Evolutionary conservation across 192 early-diverging fungal genomes (phyloP).

Genomic region (Neocallimastix lanati): DNA sequence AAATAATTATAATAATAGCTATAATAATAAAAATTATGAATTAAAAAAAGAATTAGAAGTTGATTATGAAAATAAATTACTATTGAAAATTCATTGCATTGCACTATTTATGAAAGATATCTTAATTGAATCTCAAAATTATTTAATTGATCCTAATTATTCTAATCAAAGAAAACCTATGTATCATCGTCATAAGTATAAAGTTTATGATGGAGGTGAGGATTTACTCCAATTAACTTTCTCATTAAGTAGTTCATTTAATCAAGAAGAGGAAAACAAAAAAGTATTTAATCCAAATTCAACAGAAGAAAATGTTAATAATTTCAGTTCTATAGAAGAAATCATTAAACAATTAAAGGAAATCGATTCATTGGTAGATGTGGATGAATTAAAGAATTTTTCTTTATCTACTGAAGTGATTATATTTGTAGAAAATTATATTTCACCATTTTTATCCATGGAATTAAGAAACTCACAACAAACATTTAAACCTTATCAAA

Average conservation of each 20-base stretch:
- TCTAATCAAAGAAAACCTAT: neutral
- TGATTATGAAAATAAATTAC: neutral
- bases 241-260: neutral
- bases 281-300: neutral
- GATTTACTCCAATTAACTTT: neutral
- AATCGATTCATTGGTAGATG: neutral
- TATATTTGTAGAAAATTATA: neutral
- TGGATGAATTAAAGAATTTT: neutral
- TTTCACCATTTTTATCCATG: neutral
- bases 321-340: neutral
- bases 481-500: neutral
- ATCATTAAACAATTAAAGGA: neutral
- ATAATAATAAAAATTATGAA: neutral
- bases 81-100: neutral
- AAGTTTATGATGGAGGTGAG: neutral
- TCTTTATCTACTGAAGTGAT: neutral
- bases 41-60: neutral
- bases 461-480: neutral
- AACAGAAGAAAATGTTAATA: neutral
- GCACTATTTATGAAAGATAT: neutral
- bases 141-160: neutral
- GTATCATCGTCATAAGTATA: neutral
- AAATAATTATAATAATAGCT: no score
- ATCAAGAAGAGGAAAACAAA: neutral
- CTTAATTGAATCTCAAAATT: neutral